A percentile compares a stretch with the other conserved stretches of the same genome.
Evolutionary conservation across 2,329 filamentous ascomycete genomes (phyloP).

Genomic region (Daldinia sp.): DNA sequence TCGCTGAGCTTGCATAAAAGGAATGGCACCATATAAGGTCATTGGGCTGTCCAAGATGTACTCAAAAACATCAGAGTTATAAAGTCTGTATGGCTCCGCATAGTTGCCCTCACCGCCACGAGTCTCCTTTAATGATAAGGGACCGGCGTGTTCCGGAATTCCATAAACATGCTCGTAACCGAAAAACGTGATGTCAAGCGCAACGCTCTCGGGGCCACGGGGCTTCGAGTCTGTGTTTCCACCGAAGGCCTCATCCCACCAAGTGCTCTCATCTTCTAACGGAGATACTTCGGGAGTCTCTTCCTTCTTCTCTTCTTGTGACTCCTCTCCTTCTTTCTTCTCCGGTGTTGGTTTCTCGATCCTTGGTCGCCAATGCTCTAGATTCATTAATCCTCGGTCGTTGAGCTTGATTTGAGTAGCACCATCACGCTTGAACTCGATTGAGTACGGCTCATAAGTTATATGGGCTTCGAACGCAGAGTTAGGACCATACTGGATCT

Average conservation of each 20-base stretch:
- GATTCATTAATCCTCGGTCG: conserved; percentile 86
- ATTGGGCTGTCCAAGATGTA: conserved; percentile 97
- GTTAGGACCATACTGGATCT: conserved; percentile 82
- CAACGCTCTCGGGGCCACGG: conserved; percentile 92
- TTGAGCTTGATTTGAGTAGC: conserved; percentile 88
- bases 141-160: conserved; percentile 91
- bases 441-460: conserved; percentile 81
- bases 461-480: conserved; percentile 85
- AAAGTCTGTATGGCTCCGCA: conserved; percentile 90
- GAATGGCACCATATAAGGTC: conserved; percentile 97
- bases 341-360: conserved; percentile 69
- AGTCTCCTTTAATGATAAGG: conserved; percentile 89
- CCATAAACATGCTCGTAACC: conserved; percentile 94
- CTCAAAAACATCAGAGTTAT: conserved; percentile 98
- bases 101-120: conserved; percentile 88
- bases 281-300: conserved; percentile 55
- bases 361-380: conserved; percentile 96
- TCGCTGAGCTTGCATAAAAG: conserved; percentile 96
- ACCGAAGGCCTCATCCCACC: conserved; percentile 98
- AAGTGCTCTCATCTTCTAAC: conserved; percentile 84
- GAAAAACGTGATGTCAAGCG: conserved; percentile 89
- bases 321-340: conserved; percentile 63
- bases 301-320: conserved; percentile 55
- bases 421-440: conserved; percentile 89
- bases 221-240: conserved; percentile 96